A percentile compares a stretch with the other conserved stretches of the same genome.
These are phyloP conservation scores for Elongisporangium prolatum DNA, from an alignment of 352 stramenopile genomes.

Conservation along the genomic window DNA sequence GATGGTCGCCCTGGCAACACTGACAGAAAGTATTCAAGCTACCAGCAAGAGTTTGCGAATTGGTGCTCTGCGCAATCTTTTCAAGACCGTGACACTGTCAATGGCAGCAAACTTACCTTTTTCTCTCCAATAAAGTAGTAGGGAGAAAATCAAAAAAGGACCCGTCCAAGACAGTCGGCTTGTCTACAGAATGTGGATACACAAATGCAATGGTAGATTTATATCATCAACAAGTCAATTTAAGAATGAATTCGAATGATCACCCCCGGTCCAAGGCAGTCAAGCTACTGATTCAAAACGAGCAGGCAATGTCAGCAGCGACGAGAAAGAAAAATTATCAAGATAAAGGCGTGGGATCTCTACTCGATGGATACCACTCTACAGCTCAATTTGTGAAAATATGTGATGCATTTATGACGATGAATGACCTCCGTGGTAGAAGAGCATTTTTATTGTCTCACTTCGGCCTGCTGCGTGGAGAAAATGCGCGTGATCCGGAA, in stretches of 20 bases:
- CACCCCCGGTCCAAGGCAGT: conserved; percentile 5
- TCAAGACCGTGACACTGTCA: background rate
- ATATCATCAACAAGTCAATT: conserved; percentile 7
- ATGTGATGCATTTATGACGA: background rate
- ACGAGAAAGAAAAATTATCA: conserved; percentile 5
- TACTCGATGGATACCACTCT: background rate
- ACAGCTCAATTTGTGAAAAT: background rate
- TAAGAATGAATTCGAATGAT: conserved; percentile 4
- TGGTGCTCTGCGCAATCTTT: background rate
- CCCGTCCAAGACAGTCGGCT: conserved; percentile 3
- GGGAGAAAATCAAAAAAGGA: conserved; percentile 11
- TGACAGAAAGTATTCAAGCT: conserved; percentile 7
- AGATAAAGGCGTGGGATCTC: conserved; percentile 5
- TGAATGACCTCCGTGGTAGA: background rate
- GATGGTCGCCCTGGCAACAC: conserved; percentile 4
- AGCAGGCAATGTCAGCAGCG: conserved; percentile 5
- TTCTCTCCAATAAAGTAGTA: conserved; percentile 4
- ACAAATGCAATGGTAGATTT: conserved; percentile 8
- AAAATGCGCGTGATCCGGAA: conserved; percentile 5
- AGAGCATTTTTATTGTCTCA: conserved; percentile 8
- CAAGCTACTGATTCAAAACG: conserved; percentile 14
- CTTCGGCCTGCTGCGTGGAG: conserved; percentile 4
- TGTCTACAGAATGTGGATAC: conserved; percentile 8
- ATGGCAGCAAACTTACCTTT: conserved; percentile 5
- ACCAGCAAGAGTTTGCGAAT: conserved; percentile 9